These are phyloP conservation scores for Tolypocladium tropicale DNA, from an alignment of 2,329 filamentous ascomycete species.

Conservation along the genomic window DNA sequence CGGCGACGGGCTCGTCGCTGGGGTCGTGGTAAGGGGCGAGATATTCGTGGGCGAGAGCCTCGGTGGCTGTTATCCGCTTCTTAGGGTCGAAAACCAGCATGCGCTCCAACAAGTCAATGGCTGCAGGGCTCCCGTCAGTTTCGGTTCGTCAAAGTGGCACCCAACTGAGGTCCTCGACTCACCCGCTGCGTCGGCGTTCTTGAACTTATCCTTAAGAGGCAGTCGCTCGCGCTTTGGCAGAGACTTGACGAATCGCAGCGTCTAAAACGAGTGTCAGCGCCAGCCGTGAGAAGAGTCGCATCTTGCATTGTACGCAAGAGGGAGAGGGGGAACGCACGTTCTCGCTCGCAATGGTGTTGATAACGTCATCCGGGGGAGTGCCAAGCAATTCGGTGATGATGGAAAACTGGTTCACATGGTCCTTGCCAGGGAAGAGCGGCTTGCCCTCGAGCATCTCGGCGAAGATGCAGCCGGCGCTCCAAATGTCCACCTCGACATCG, in stretches of 20 bases:
- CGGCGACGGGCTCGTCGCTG: conserved; percentile 86
- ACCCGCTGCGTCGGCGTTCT: conserved; percentile 84
- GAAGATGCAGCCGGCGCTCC: conserved; percentile 98
- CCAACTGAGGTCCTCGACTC: conserved; percentile 16
- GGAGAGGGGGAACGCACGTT: conserved; percentile 53
- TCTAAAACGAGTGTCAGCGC: conserved; percentile 40
- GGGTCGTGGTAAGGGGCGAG: conserved; percentile 95
- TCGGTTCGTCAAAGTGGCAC: neutral
- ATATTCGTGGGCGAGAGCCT: conserved; percentile 85
- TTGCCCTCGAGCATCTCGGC: conserved; percentile 99
- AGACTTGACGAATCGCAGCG: conserved; percentile 92
- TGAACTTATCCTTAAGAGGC: conserved; percentile 81
- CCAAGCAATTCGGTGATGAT: conserved; percentile 97
- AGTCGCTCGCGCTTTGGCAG: conserved; percentile 90
- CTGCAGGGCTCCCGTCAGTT: conserved; percentile 29
- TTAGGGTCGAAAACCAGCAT: conserved; percentile 99
- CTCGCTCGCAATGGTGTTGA: conserved; percentile 96
- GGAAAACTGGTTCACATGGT: conserved; percentile 98
- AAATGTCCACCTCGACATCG: conserved; percentile 97
- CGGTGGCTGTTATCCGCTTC: conserved; percentile 79
- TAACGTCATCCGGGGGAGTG: conserved; percentile 95
- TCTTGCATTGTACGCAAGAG: neutral
- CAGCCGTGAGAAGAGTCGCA: neutral
- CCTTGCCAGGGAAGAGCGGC: conserved; percentile 95
- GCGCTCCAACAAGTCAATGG: conserved; percentile 84